Evolutionary conservation across 768 basidiomycete genomes (phyloP).

Genomic region (Pisolithus orientalis): DNA sequence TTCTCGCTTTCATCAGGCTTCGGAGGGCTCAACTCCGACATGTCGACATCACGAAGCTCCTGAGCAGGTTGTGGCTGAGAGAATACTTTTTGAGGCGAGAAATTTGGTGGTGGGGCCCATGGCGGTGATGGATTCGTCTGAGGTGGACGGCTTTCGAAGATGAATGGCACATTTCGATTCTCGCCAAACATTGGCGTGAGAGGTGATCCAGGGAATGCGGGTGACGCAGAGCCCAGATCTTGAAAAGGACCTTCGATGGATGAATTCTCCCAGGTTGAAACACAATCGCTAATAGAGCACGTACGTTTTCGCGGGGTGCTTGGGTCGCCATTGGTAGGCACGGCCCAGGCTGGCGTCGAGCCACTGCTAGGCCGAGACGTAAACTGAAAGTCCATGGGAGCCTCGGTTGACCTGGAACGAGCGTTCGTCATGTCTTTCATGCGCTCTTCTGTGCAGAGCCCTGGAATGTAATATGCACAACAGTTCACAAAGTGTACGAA

Average conservation of each 20-base stretch:
- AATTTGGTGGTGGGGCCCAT: constrained; percentile 61
- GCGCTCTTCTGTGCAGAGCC: not conserved
- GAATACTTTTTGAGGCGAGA: constrained; percentile 56
- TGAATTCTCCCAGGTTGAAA: constrained; percentile 15
- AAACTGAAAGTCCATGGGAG: constrained; percentile 88
- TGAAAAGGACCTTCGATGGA: constrained; percentile 35
- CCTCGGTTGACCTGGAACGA: constrained; percentile 57
- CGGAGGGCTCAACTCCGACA: constrained; percentile 65
- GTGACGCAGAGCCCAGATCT: constrained; percentile 35
- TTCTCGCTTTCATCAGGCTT: constrained; percentile 37
- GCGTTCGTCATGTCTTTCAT: constrained; percentile 16
- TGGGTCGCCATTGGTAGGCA: constrained; percentile 33
- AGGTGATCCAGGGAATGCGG: constrained; percentile 29
- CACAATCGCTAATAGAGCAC: constrained; percentile 19
- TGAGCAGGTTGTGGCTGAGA: constrained; percentile 32
- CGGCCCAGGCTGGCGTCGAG: constrained; percentile 55
- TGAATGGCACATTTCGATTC: constrained; percentile 66
- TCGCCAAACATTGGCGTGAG: constrained; percentile 53
- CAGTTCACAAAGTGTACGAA: not conserved
- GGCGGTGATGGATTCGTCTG: constrained; percentile 39
- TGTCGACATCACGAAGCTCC: constrained; percentile 66
- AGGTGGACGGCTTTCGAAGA: constrained; percentile 54
- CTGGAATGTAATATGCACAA: not conserved
- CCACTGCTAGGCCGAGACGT: constrained; percentile 54
- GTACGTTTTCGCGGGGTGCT: constrained; percentile 64